A percentile compares a stretch with the other conserved stretches of the same genome.
These are phyloP conservation scores for Candida sithepensis DNA, from an alignment of 805 yeast genomes.

Conservation along the genomic window DNA sequence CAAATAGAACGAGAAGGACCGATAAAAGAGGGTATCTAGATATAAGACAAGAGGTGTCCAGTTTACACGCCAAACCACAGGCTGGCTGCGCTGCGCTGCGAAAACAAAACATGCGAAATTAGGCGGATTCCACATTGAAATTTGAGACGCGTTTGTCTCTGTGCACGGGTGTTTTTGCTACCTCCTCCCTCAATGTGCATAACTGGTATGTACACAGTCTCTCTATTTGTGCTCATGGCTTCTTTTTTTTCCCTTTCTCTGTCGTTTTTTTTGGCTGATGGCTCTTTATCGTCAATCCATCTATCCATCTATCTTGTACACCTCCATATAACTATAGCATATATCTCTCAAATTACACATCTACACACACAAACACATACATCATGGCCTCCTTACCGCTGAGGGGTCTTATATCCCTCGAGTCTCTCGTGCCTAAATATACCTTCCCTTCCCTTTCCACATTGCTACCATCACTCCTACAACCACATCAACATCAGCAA, in stretches of 20 bases:
- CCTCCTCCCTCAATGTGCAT: background rate
- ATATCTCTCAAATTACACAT: too few species aligned
- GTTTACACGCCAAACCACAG: background rate
- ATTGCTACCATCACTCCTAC: constrained; percentile 10
- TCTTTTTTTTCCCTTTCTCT: background rate
- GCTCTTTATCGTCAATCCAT: too few species aligned
- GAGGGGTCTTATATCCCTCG: constrained; percentile 11
- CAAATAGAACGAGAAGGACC: too few species aligned
- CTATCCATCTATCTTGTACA: too few species aligned
- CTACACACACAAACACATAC: background rate
- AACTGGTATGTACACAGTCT: background rate
- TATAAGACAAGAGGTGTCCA: background rate
- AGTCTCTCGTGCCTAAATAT: constrained; percentile 8
- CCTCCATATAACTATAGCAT: too few species aligned
- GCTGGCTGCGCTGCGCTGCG: too few species aligned
- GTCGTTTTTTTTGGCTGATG: background rate
- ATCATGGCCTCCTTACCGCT: constrained; percentile 6
- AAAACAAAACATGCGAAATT: background rate
- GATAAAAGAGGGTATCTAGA: background rate
- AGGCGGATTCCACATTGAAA: background rate
- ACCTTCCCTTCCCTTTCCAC: constrained; percentile 11
- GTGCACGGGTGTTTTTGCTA: background rate
- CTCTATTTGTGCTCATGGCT: background rate
- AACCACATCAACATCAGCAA: constrained; percentile 11
- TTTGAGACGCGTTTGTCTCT: background rate